Evolutionary conservation across 2,329 filamentous ascomycete genomes (phyloP), one percentile per base, ranked within the genome.

Genomic region (Grosmannia clavigera): DNA sequence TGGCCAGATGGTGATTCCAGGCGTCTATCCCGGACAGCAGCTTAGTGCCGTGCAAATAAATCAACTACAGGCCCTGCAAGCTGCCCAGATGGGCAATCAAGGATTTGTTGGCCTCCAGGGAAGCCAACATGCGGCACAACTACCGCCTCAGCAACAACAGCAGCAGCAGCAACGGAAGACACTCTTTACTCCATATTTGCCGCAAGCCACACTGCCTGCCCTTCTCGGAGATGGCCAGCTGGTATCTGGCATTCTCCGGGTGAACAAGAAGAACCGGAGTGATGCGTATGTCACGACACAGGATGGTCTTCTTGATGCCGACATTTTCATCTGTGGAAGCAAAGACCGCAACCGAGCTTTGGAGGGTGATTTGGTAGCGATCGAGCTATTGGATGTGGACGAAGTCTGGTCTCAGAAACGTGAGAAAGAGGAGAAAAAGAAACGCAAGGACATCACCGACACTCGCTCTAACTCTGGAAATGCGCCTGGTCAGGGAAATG

Each of bases 381-480:
- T 99, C 59, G 94, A 99, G 75, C 85, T 99, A 55, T 84, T 99
- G 58, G 92, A 99, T 69, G 94, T 99, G 9, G 94, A 97, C 71
- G 94, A 99, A 70, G 94, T 99, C 3, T 99, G 94, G 94, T 84
- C 87, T 29, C 94, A 99, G 78, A 99, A 99, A 81, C 90, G 91
- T 60, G 94, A 99, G 74, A 99, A 99, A 73, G 94, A 99, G 75
- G 94, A 99, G 73, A 99, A 99, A 82, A 99, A 99, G 84, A 99
- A 97, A 79, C 89, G 94, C 73, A 99, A 99, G 80, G 94, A 99
- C 70, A 95, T 96, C 62, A 95, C 91, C 40, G 94, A 97, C 71
- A 92, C 90, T 61, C 86, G 92, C 65, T 84, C 83, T 58, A 86
- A 86, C 65, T 87, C 87, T 64, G 87, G 83, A 65, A 89, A 84